Percentiles rank a stretch among this genome's conserved stretches.
Conservation (phyloP, 495 filamentous ascomycete species). For the Extremus antarcticus region DNA sequence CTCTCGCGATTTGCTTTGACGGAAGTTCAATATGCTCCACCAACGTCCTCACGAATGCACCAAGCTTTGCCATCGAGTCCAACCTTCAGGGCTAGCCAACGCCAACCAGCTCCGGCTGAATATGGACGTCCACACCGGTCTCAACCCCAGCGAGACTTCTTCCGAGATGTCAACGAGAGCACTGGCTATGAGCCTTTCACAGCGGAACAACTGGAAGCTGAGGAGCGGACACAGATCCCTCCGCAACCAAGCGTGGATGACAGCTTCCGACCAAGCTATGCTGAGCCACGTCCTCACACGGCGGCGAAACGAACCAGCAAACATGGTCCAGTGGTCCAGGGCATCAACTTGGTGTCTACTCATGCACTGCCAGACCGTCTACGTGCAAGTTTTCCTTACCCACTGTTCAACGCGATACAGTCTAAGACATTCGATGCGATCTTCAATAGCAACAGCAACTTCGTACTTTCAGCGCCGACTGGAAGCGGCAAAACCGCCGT, state of each 20-base stretch:
- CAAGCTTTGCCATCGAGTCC: slow-evolving; percentile 26
- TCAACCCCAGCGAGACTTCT: background rate
- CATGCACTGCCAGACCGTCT: slow-evolving; percentile 67
- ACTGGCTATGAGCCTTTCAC: slow-evolving; percentile 4
- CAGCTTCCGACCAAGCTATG: background rate
- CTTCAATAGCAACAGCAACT: slow-evolving; percentile 66
- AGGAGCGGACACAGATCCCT: background rate
- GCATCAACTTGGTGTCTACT: slow-evolving; percentile 63
- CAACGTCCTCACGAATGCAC: slow-evolving; percentile 9
- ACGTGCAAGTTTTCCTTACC: slow-evolving; percentile 65
- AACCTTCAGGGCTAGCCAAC: slow-evolving; percentile 27
- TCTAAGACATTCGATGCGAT: slow-evolving; percentile 71
- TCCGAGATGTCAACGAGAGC: background rate
- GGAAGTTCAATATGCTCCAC: background rate
- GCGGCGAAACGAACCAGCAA: background rate
- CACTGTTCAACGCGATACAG: slow-evolving; percentile 83
- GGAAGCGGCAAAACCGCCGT: slow-evolving; percentile 90
- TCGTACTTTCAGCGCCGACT: slow-evolving; percentile 83
- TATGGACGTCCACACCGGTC: background rate
- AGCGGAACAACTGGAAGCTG: slow-evolving; percentile 7
- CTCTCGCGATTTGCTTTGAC: slow-evolving; percentile 8
- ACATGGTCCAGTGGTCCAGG: slow-evolving; percentile 42
- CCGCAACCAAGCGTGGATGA: background rate
- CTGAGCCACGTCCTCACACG: background rate
- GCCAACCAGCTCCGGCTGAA: slow-evolving; percentile 7